Conservation (phyloP, 2,329 filamentous ascomycete species). For the Colletotrichum lini region DNA sequence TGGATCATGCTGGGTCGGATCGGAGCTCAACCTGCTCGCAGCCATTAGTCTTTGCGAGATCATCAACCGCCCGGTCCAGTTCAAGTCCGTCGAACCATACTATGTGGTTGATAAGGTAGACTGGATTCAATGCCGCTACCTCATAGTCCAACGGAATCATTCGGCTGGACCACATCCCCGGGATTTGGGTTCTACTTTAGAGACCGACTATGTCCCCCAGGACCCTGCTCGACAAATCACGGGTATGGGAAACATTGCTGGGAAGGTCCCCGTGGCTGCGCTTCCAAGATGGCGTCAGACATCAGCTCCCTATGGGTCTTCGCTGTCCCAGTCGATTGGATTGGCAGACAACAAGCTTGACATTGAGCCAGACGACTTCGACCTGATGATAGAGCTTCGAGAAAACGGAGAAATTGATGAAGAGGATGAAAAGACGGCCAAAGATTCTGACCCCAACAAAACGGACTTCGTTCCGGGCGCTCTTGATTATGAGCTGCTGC, state of each 20-base stretch:
- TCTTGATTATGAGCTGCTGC: conserved; percentile 73
- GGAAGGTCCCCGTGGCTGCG: conserved; percentile 49
- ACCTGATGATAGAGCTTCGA: conserved; percentile 45
- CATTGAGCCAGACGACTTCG: conserved; percentile 41
- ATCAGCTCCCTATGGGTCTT: conserved; percentile 11
- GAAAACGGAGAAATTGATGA: background rate
- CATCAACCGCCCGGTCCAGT: conserved; percentile 79
- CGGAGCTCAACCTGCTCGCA: conserved; percentile 69
- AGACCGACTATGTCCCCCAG: conserved; percentile 47
- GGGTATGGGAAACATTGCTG: background rate
- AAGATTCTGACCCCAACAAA: conserved; percentile 40
- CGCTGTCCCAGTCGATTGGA: background rate
- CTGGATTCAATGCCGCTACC: conserved; percentile 92
- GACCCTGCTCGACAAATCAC: conserved; percentile 43
- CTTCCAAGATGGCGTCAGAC: conserved; percentile 42
- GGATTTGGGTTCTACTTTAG: background rate
- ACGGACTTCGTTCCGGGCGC: conserved; percentile 75
- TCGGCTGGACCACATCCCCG: background rate
- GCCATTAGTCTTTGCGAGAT: conserved; percentile 88
- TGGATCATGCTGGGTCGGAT: conserved; percentile 73
- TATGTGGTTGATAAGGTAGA: conserved; percentile 82
- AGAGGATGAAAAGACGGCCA: background rate
- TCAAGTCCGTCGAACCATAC: conserved; percentile 68
- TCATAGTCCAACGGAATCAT: conserved; percentile 67
- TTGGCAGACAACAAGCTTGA: conserved; percentile 13